These are phyloP conservation scores for Magnaporthiopsis incrustans DNA, from an alignment of 2,329 filamentous ascomycete species.

Conservation along the genomic window DNA sequence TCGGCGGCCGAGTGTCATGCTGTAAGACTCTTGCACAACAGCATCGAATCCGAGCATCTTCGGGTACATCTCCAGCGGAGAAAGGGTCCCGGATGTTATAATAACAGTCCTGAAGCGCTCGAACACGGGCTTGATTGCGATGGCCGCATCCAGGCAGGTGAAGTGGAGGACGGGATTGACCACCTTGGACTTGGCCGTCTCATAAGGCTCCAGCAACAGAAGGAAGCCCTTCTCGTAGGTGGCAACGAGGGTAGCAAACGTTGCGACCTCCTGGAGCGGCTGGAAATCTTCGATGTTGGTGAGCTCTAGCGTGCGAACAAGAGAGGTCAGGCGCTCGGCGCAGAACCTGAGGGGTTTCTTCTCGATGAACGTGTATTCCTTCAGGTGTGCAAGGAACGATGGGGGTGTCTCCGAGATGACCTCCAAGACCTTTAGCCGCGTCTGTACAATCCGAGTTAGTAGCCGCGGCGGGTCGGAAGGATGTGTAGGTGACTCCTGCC, in stretches of 20 bases:
- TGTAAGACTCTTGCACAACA: conserved; percentile 93
- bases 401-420: conserved; percentile 95
- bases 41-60: conserved; percentile 94
- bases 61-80: conserved; percentile 95
- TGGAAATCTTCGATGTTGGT: conserved; percentile 98
- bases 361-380: conserved; percentile 95
- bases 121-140: conserved; percentile 96
- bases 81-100: conserved; percentile 96
- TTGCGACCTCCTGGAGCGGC: conserved; percentile 92
- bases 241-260: conserved; percentile 89
- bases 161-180: conserved; percentile 97
- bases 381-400: conserved; percentile 86
- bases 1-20: conserved; percentile 86
- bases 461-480: not conserved
- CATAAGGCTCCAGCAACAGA: conserved; percentile 93
- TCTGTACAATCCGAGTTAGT: conserved; percentile 45
- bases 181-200: conserved; percentile 90
- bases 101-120: conserved; percentile 97
- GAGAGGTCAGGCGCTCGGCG: conserved; percentile 85
- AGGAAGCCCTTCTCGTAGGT: conserved; percentile 97
- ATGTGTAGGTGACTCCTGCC: not conserved
- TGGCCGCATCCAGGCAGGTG: conserved; percentile 91
- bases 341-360: conserved; percentile 93
- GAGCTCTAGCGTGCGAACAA: conserved; percentile 89
- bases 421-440: conserved; percentile 94